Percentiles rank a stretch among this genome's conserved stretches.
These are phyloP conservation scores for Microbotryum saponariae DNA, from an alignment of 1,284 basidiomycete genomes.

Conservation along the genomic window DNA sequence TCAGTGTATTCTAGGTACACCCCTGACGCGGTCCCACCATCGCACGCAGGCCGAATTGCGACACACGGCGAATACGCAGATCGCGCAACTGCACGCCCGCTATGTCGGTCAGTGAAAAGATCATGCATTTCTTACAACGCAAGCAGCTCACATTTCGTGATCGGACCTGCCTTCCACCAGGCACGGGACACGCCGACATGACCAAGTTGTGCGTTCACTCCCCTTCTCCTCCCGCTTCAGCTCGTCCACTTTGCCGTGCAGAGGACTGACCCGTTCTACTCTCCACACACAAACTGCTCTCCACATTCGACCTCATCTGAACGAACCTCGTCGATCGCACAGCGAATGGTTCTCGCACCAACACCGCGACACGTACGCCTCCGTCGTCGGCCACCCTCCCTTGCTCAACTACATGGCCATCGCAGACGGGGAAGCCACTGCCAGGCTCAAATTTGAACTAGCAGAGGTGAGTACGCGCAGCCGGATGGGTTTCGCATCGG, in stretches of 20 bases:
- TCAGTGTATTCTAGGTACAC: no score
- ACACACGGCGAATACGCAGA: constrained; percentile 87
- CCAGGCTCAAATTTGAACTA: constrained; percentile 88
- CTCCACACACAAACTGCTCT: not conserved
- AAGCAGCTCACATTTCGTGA: not conserved
- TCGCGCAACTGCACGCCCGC: constrained; percentile 88
- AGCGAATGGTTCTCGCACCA: constrained; percentile 98
- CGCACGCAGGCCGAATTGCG: constrained; percentile 68
- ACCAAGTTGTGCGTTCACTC: constrained; percentile 70
- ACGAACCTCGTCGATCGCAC: not conserved
- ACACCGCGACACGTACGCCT: constrained; percentile 85
- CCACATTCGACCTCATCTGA: not conserved
- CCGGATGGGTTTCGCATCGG: not conserved
- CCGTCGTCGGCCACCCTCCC: constrained; percentile 84
- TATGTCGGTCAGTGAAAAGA: constrained; percentile 65
- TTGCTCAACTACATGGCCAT: constrained; percentile 79
- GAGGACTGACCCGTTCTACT: not conserved
- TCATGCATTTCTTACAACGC: not conserved
- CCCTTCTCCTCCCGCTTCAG: constrained; percentile 1
- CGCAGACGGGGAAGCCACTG: constrained; percentile 85
- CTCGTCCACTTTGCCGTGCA: not conserved
- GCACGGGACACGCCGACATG: constrained; percentile 77
- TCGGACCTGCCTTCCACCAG: constrained; percentile 10
- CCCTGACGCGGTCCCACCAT: no score
- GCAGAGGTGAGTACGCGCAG: constrained; percentile 61